phyloP scores from a whole-genome alignment of 768 basidiomycete species.

The Pisolithus sp. region DNA sequence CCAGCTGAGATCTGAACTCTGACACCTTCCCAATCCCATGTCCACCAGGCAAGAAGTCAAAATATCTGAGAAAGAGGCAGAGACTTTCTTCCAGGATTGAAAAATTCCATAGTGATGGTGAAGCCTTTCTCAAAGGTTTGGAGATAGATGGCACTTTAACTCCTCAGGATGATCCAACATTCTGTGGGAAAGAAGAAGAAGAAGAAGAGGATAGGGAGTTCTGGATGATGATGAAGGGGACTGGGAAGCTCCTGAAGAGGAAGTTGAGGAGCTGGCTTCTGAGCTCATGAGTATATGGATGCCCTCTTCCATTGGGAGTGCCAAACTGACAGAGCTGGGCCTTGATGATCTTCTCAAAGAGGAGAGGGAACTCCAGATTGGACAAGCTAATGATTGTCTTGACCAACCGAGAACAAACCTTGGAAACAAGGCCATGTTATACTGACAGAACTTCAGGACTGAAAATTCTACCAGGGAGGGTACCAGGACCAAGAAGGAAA shows the following conservation, averaged over 20 bases:
- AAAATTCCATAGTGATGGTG: not conserved
- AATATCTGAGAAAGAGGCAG: not conserved
- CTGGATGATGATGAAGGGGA: not conserved
- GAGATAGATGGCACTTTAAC: not conserved
- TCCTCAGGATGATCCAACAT: not conserved
- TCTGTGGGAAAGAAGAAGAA: not conserved
- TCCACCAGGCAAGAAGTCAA: not conserved
- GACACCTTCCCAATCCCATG: not conserved
- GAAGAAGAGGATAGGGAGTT: not conserved
- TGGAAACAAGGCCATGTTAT: conserved; percentile 2
- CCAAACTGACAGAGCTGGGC: not conserved
- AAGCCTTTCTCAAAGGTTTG: not conserved
- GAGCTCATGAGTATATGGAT: conserved; percentile 4
- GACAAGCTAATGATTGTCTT: conserved; percentile 3
- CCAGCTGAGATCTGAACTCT: not conserved
- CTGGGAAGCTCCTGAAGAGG: not conserved
- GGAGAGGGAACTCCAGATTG: conserved; percentile 1
- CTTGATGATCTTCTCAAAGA: not conserved
- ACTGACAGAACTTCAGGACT: not conserved
- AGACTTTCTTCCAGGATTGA: not conserved
- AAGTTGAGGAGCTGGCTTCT: not conserved
- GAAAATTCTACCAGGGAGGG: not conserved
- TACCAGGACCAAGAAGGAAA: conserved; percentile 1
- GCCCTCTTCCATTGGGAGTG: not conserved
- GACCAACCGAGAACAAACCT: not conserved